These are phyloP conservation scores for Pugionium cornutum DNA, from an alignment of 345 rosid genomes.

Conservation along the genomic window DNA sequence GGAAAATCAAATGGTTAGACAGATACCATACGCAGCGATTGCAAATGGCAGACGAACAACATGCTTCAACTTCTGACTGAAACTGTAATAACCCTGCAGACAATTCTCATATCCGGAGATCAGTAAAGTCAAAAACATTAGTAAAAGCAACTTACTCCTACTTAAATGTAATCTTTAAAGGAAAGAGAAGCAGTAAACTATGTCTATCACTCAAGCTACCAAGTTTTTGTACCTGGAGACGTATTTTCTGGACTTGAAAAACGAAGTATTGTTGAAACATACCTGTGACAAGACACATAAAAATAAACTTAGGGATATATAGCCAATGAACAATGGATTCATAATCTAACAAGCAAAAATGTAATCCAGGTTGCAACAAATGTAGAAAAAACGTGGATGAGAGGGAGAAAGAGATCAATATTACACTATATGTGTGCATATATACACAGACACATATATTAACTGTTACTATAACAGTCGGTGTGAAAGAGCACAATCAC, in stretches of 20 bases:
- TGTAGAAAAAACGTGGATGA: neutral
- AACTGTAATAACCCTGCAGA: conserved; percentile 89
- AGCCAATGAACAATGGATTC: conserved; percentile 7
- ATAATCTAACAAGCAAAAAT: neutral
- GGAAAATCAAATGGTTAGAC: neutral
- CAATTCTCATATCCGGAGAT: conserved; percentile 12
- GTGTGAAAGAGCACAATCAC: neutral
- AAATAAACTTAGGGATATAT: neutral
- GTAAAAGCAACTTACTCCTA: neutral
- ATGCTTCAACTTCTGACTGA: conserved; percentile 97
- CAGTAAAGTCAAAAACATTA: neutral
- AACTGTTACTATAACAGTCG: neutral
- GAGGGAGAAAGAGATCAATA: neutral
- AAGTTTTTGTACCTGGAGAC: conserved; percentile 63
- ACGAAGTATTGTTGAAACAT: conserved; percentile 85
- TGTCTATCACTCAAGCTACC: neutral
- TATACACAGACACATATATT: neutral
- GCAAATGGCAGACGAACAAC: conserved; percentile 90
- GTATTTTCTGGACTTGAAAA: conserved; percentile 88
- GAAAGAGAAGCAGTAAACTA: neutral
- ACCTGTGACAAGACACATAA: no score
- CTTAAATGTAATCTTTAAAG: conserved; percentile 1
- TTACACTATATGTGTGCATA: neutral
- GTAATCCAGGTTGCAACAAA: neutral
- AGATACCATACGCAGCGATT: conserved; percentile 75